phyloP scores from a whole-genome alignment of 306 rosid species.

The Macrotyloma uniflorum region DNA sequence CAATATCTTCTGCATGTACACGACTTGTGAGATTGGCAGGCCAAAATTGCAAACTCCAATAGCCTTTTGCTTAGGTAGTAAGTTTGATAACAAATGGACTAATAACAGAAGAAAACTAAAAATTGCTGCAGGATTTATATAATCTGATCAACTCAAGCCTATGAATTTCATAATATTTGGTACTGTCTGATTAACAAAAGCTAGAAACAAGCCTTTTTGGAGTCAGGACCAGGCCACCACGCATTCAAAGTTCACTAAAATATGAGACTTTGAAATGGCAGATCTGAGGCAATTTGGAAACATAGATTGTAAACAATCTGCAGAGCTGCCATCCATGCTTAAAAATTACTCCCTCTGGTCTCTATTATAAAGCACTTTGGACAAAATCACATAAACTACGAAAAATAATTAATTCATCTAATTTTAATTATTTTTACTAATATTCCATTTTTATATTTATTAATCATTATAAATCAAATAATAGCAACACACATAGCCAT shows the following conservation, averaged over 20 bases:
- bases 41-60: neutral
- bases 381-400: no score
- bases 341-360: no score
- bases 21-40: neutral
- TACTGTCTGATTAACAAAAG: conserved; percentile 6
- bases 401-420: no score
- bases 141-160: conserved; percentile 22
- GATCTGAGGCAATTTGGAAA: conserved; percentile 8
- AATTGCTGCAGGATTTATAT: conserved; percentile 7
- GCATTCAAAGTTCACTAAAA: conserved; percentile 20
- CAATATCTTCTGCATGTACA: neutral
- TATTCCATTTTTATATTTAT: no score
- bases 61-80: conserved; percentile 30
- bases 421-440: no score
- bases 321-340: conserved; percentile 4
- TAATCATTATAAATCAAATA: no score
- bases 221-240: conserved; percentile 19
- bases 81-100: conserved; percentile 14
- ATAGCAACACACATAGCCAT: no score
- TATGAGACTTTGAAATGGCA: conserved; percentile 1
- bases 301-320: neutral
- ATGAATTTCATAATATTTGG: neutral
- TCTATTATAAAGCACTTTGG: no score
- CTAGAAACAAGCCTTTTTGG: conserved; percentile 4
- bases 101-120: neutral